Evolutionary conservation across 805 yeast species (phyloP).

Genomic region (Cyberlindnera japonica): DNA sequence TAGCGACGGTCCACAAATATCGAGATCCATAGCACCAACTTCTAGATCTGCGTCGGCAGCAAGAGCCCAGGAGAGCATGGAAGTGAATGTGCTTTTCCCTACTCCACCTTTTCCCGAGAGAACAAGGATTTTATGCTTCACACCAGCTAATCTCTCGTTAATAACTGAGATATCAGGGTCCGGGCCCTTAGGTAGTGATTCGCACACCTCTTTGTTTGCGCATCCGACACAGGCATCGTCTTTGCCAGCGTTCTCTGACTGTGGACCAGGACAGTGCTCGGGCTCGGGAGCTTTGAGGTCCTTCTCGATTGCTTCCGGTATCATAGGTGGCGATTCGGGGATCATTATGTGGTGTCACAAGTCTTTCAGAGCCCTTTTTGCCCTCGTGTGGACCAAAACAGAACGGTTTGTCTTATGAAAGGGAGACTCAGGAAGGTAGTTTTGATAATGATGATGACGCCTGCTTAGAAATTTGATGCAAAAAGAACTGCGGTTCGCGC

Average conservation of each 20-base stretch:
- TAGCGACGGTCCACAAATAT: constrained; percentile 95
- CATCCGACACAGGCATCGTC: constrained; percentile 94
- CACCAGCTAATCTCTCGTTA: constrained; percentile 56
- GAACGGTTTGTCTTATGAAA: too few species aligned
- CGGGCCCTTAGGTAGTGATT: constrained; percentile 86
- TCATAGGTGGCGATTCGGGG: constrained; percentile 16
- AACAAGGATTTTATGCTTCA: constrained; percentile 77
- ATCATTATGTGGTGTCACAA: too few species aligned
- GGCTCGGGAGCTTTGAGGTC: constrained; percentile 71
- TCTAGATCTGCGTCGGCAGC: constrained; percentile 67
- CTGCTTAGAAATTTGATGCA: not conserved
- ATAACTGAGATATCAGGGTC: constrained; percentile 88
- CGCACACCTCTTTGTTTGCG: constrained; percentile 88
- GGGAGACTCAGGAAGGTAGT: too few species aligned
- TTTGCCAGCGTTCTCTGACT: constrained; percentile 88
- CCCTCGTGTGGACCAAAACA: too few species aligned
- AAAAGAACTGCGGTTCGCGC: not conserved
- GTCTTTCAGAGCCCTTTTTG: too few species aligned
- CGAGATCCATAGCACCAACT: constrained; percentile 95
- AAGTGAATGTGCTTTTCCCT: constrained; percentile 93
- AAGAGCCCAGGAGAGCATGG: constrained; percentile 95
- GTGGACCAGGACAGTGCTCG: constrained; percentile 98
- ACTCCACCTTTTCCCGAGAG: constrained; percentile 93
- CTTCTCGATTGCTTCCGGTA: constrained; percentile 19
- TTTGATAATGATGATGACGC: too few species aligned